These are phyloP conservation scores for Rhynchospora tenuis DNA, from an alignment of 176 grass and related monocot species.

Conservation along the genomic window DNA sequence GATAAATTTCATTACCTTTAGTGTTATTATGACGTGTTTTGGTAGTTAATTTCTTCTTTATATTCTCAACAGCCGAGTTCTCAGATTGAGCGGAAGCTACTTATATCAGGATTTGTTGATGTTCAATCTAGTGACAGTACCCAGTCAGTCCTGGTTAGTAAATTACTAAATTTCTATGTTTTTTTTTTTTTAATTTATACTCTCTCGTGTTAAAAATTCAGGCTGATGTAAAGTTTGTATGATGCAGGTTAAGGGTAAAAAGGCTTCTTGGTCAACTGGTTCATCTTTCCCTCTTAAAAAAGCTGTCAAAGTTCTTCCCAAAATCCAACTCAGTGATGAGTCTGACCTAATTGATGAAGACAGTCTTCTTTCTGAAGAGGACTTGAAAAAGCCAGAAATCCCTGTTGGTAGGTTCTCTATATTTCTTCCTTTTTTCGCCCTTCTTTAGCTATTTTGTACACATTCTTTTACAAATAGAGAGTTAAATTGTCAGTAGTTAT, in stretches of 20 bases:
- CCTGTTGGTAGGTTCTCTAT: conserved; percentile 50
- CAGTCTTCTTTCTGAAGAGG: conserved; percentile 83
- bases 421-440: not conserved
- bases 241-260: conserved; percentile 72
- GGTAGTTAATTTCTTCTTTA: not conserved
- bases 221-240: not conserved
- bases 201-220: not conserved
- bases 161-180: not conserved
- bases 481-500: not conserved
- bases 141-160: conserved; percentile 52
- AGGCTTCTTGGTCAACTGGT: conserved; percentile 71
- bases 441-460: not conserved
- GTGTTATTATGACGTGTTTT: not conserved
- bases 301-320: conserved; percentile 44
- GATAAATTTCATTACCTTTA: not conserved
- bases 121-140: conserved; percentile 47
- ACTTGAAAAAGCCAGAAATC: conserved; percentile 88
- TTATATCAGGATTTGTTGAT: conserved; percentile 64
- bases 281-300: conserved; percentile 86
- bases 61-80: conserved; percentile 40
- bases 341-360: conserved; percentile 90
- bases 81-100: conserved; percentile 58
- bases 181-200: not conserved
- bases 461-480: not conserved
- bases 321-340: conserved; percentile 71